phyloP scores from a whole-genome alignment of 2,329 filamentous ascomycete genomes.

The Colletotrichum gigasporum region DNA sequence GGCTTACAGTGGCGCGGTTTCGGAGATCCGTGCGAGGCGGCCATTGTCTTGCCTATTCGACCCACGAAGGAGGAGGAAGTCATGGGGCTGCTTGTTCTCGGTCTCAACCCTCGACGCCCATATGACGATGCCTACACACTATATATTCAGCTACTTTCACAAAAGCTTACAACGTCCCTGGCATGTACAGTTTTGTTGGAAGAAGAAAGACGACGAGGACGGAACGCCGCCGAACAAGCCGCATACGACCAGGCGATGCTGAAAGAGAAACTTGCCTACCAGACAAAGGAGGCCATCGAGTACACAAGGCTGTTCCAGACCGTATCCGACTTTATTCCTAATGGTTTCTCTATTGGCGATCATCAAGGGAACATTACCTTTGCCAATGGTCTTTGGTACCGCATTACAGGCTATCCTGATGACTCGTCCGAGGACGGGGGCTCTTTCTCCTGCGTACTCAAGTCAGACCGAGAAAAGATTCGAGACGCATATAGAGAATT shows the following conservation, averaged over 20 bases:
- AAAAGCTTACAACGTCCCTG: conserved; percentile 72
- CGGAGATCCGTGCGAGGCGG: conserved; percentile 69
- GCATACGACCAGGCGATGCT: conserved; percentile 74
- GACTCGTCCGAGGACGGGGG: conserved; percentile 43
- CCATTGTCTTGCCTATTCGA: conserved; percentile 76
- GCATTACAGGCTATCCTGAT: conserved; percentile 57
- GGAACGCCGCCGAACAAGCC: conserved; percentile 66
- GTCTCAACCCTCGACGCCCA: conserved; percentile 75
- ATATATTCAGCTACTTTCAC: conserved; percentile 65
- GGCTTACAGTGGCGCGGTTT: conserved; percentile 72
- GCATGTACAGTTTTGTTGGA: conserved; percentile 77
- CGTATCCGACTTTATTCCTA: conserved; percentile 78
- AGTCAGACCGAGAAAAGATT: conserved; percentile 55
- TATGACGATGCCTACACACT: conserved; percentile 79
- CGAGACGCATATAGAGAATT: conserved; percentile 52
- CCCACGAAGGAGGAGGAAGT: conserved; percentile 71
- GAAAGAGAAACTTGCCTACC: conserved; percentile 70
- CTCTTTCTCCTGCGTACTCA: conserved; percentile 55
- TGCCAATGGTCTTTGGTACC: conserved; percentile 74
- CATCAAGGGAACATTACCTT: conserved; percentile 72
- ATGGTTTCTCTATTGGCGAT: conserved; percentile 78
- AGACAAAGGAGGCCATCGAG: conserved; percentile 58
- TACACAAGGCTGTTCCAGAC: conserved; percentile 73
- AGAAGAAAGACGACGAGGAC: conserved; percentile 71
- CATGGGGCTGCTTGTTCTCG: conserved; percentile 74